Base-by-base conservation (phyloP, 2,329 filamentous ascomycete species). In the Penicillium sp. region DNA sequence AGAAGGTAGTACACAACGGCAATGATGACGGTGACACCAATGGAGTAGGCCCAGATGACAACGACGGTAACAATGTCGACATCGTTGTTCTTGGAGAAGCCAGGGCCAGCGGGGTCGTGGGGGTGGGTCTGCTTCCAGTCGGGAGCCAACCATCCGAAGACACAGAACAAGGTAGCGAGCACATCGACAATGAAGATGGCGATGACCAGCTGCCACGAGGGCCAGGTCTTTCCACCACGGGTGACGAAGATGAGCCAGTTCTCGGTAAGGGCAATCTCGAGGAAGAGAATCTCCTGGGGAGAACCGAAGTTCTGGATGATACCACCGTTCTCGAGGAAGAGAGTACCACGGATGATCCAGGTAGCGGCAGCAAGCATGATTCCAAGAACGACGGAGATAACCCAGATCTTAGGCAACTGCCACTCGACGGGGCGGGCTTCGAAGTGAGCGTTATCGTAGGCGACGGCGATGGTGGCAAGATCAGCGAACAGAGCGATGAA, bases 221-320 rank as follows among this genome's bases (percentile, higher is more conserved):
- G 88, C 79, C 84, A 87, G 5, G 88, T 91, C 69, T 86, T 81
- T 58, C 83, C 85, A 58, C 89, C 91, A 81, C 91, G 90, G 61
- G 91, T 96, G 77, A 96, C 93, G 81, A 96, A 96, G 75, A 96
- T 96, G 48, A 96, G 86, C 92, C 91, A 96, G 81, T 96, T 96
- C 83, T 96, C 91, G 57, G 91, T 93, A 52, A 96, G 85, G 7
- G 90, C 92, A 71, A 96, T 89, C 79, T 96, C 86, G 43, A 96
- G 85, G 85, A 96, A 96, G 67, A 96, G 79, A 43, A 91, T 86
- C 70, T 89, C 87, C 75, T 91, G 88, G 57, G 90, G 82, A 53
- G 85, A 86, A 61, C 88, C 88, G 70, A 84, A 91, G 75, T 88
- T 88, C 73, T 90, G 83, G 60, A 92, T 84, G 64, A 92, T 80